phyloP scores from a whole-genome alignment of 1,284 basidiomycete genomes.

The Naganishia sp. region DNA sequence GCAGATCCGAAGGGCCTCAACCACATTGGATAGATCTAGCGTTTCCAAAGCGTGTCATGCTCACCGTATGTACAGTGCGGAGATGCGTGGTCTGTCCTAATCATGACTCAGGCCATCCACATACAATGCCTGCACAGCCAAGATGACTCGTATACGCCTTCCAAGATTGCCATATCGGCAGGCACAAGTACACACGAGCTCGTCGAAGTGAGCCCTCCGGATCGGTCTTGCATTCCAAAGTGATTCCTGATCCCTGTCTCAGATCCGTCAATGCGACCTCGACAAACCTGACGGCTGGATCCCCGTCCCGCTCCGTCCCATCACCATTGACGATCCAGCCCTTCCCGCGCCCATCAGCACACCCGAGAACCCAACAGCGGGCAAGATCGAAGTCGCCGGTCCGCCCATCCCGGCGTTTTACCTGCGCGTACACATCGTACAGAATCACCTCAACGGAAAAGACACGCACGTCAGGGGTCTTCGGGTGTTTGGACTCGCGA shows the following conservation, averaged over 20 bases:
- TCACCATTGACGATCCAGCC: slow-evolving; percentile 72
- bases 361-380: slow-evolving; percentile 51
- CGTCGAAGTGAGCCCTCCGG: slow-evolving; percentile 64
- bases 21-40: slow-evolving; percentile 94
- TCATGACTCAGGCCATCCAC: slow-evolving; percentile 72
- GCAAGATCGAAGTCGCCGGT: slow-evolving; percentile 55
- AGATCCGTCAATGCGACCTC: slow-evolving; percentile 75
- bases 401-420: slow-evolving; percentile 85
- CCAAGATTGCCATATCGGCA: slow-evolving; percentile 81
- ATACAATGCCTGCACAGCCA: slow-evolving; percentile 80
- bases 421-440: slow-evolving; percentile 83
- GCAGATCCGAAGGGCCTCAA: slow-evolving; percentile 93
- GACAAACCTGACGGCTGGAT: slow-evolving; percentile 95
- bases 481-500: slow-evolving; percentile 74
- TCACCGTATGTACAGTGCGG: slow-evolving; percentile 65
- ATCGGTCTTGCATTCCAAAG: too few relatives aligned
- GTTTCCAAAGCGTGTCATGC: slow-evolving; percentile 84
- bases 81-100: neutral
- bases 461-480: slow-evolving; percentile 96
- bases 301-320: slow-evolving; percentile 77
- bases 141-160: slow-evolving; percentile 97
- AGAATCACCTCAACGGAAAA: slow-evolving; percentile 97
- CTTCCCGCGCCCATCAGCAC: slow-evolving; percentile 40
- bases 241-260: neutral
- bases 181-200: slow-evolving; percentile 90